Evolutionary conservation across 768 basidiomycete species (phyloP).

Genomic region (Mycena rosella): DNA sequence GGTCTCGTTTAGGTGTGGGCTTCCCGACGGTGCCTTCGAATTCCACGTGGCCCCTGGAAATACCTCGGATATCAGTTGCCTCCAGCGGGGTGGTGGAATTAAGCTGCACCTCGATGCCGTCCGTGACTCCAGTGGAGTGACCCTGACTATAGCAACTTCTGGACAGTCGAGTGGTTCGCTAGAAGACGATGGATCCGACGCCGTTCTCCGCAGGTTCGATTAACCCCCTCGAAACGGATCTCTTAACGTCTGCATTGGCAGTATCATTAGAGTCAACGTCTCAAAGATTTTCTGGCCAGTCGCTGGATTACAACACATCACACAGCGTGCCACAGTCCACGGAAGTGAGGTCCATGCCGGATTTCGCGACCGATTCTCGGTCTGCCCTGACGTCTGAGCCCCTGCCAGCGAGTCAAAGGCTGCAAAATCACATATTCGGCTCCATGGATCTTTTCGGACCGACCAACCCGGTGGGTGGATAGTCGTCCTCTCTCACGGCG

Average conservation of each 20-base stretch:
- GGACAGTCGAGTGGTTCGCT: neutral
- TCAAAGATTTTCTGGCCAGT: neutral
- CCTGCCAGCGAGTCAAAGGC: neutral
- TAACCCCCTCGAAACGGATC: neutral
- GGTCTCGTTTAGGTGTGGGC: constrained; percentile 14
- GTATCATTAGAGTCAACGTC: neutral
- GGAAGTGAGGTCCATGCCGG: neutral
- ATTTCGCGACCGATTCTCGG: neutral
- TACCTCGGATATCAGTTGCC: neutral
- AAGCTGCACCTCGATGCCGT: constrained; percentile 5
- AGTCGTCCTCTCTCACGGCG: neutral
- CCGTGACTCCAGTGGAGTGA: constrained; percentile 10
- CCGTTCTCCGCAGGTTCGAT: neutral
- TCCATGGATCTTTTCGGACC: neutral
- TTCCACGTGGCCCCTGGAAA: constrained; percentile 13
- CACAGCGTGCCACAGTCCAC: neutral
- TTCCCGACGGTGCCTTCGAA: constrained; percentile 4
- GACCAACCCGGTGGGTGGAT: neutral
- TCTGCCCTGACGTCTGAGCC: neutral
- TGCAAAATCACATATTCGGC: neutral
- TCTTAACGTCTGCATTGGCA: neutral
- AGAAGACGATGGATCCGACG: too few relatives aligned
- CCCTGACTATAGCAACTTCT: constrained; percentile 9
- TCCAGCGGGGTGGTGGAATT: neutral
- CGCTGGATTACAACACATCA: neutral